Conservation (phyloP, 306 rosid genomes). For the Dryas octopetala region DNA sequence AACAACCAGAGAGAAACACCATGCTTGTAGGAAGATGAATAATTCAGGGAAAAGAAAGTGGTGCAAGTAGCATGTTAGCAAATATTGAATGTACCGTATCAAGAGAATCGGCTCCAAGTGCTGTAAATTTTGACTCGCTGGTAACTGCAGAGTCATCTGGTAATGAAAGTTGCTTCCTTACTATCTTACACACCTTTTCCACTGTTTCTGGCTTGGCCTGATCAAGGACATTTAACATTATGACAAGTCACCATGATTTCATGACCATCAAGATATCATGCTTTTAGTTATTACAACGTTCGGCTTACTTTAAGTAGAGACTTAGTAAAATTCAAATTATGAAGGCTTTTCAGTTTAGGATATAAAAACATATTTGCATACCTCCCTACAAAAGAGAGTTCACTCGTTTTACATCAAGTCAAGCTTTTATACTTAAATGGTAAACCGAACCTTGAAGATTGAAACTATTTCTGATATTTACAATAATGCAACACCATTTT, state of each 20-base stretch:
- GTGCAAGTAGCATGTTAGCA: neutral
- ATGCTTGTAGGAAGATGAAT: neutral
- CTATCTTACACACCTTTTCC: conserved; percentile 60
- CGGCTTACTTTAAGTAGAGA: neutral
- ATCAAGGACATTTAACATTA: conserved; percentile 20
- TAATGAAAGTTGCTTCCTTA: conserved; percentile 71
- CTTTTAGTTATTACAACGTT: neutral
- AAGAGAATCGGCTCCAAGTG: conserved; percentile 88
- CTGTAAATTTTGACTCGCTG: conserved; percentile 56
- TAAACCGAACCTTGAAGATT: neutral
- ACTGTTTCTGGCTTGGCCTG: conserved; percentile 77
- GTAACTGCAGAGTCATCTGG: conserved; percentile 49
- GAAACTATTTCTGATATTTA: neutral
- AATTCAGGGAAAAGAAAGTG: neutral
- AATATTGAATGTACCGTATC: conserved; percentile 55
- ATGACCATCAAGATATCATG: neutral
- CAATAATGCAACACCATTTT: neutral
- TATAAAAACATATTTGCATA: neutral
- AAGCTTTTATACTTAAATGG: neutral
- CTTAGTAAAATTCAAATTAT: neutral
- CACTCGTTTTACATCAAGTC: neutral
- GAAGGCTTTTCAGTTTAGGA: neutral
- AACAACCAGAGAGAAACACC: neutral
- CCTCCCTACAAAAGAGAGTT: neutral
- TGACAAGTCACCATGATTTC: neutral